Evolutionary conservation across 192 early-diverging fungal genomes (phyloP).

Genomic region (Tieghemiomyces parasiticus): DNA sequence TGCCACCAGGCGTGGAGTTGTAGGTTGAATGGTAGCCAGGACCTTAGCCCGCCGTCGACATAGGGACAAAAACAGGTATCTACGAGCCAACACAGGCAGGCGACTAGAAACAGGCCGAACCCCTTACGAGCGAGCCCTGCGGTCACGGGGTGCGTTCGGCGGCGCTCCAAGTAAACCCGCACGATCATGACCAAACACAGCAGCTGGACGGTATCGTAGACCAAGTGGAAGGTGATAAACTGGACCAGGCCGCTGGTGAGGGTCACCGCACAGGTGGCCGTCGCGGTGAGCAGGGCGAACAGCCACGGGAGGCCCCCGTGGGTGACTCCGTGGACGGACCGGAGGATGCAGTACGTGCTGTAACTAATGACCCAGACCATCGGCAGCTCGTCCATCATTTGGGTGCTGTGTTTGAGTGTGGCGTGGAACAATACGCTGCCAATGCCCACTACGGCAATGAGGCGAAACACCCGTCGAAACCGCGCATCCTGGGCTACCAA

Average conservation of each 20-base stretch:
- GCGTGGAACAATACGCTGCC: constrained; percentile 69
- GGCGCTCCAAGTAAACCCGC: constrained; percentile 16
- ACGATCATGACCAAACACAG: constrained; percentile 14
- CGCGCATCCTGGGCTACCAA: constrained; percentile 24
- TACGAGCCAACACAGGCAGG: constrained; percentile 20
- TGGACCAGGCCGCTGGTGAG: constrained; percentile 27
- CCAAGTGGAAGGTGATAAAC: constrained; percentile 27
- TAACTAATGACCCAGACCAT: constrained; percentile 42
- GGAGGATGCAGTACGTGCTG: constrained; percentile 27
- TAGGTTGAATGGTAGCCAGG: constrained; percentile 31
- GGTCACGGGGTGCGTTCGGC: constrained; percentile 13
- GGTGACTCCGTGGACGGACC: constrained; percentile 25
- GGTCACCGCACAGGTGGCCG: constrained; percentile 24
- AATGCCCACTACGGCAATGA: constrained; percentile 55
- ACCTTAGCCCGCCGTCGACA: constrained; percentile 28
- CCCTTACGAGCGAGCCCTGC: constrained; percentile 23
- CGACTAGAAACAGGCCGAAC: constrained; percentile 16
- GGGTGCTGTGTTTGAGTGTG: constrained; percentile 50
- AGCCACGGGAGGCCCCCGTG: constrained; percentile 21
- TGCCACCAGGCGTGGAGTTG: constrained; percentile 54
- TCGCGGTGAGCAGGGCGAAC: constrained; percentile 21
- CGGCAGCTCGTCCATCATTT: constrained; percentile 50
- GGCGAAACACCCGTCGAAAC: constrained; percentile 35
- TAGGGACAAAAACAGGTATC: constrained; percentile 28
- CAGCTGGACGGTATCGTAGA: constrained; percentile 17